phyloP scores from a whole-genome alignment of 2,329 filamentous ascomycete species.

The Parascedosporium putredinis region DNA sequence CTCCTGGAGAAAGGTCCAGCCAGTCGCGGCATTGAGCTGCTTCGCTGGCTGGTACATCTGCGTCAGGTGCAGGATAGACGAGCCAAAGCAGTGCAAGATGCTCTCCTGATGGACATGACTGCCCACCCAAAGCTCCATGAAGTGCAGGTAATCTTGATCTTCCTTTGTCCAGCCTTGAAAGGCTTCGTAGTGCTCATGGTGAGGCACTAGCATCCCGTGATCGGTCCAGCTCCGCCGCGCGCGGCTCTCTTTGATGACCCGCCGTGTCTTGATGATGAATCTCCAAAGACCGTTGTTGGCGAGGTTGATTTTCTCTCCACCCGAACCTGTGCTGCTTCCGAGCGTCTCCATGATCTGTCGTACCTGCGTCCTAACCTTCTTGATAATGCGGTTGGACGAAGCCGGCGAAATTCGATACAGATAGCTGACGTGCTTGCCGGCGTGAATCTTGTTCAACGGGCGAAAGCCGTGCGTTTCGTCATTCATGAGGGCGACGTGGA shows the following conservation, averaged over 20 bases:
- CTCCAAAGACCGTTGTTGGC: constrained; percentile 18
- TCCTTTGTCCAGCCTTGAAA: constrained; percentile 31
- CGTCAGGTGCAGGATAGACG: constrained; percentile 51
- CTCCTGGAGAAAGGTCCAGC: constrained; percentile 64
- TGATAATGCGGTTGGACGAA: constrained; percentile 18
- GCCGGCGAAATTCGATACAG: constrained; percentile 47
- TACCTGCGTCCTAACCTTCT: constrained; percentile 21
- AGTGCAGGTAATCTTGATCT: constrained; percentile 50
- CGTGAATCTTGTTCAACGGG: constrained; percentile 25
- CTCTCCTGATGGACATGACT: constrained; percentile 39
- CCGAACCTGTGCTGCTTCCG: neutral
- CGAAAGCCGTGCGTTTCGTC: constrained; percentile 50
- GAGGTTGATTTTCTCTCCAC: neutral
- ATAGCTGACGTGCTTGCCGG: constrained; percentile 31
- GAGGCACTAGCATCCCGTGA: constrained; percentile 31
- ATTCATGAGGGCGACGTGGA: constrained; percentile 53
- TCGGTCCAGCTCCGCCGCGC: constrained; percentile 35
- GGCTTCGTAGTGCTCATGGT: neutral
- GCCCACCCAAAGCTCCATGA: constrained; percentile 56
- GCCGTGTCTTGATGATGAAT: constrained; percentile 40
- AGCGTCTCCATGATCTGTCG: constrained; percentile 13
- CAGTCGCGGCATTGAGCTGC: constrained; percentile 32
- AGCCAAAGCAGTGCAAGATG: constrained; percentile 49
- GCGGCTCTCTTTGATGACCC: constrained; percentile 41
- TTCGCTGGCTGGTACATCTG: constrained; percentile 46